Conservation (phyloP, 208 protist species). For the Angomonas ambiguus region DNA sequence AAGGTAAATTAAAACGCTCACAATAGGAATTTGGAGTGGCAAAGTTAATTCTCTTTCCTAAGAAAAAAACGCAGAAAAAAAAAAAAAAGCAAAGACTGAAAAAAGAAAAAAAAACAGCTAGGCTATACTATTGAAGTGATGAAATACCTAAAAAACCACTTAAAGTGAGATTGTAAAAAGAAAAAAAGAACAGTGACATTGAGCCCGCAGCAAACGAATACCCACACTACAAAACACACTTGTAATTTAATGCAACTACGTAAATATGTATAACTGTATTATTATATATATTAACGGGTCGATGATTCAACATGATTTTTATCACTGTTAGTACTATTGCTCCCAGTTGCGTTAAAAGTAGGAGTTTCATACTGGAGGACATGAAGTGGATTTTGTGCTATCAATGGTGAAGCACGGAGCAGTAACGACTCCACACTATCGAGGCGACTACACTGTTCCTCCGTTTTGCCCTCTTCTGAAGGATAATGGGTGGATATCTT, state of each 20-base stretch:
- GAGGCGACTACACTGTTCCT: not conserved
- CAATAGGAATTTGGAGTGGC: no score
- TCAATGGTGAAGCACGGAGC: not conserved
- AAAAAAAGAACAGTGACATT: not conserved
- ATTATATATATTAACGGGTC: not conserved
- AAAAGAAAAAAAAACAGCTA: not conserved
- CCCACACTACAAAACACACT: not conserved
- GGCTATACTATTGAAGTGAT: not conserved
- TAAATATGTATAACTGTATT: not conserved
- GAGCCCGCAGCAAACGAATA: not conserved
- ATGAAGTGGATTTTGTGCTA: no score
- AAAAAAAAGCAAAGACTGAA: slow-evolving; percentile 18
- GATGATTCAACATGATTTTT: no score
- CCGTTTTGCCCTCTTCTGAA: not conserved
- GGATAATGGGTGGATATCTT: not conserved
- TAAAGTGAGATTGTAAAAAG: not conserved
- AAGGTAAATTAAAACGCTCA: slow-evolving; percentile 8
- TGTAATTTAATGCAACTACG: not conserved
- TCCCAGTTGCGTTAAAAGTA: no score
- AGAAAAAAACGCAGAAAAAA: slow-evolving; percentile 6
- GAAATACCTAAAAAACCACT: not conserved
- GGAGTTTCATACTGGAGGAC: no score
- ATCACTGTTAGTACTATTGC: no score
- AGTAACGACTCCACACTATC: not conserved
- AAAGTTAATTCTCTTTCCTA: no score